These are phyloP conservation scores for Stachybotrys elegans DNA, from an alignment of 2,329 filamentous ascomycete genomes.

Conservation along the genomic window DNA sequence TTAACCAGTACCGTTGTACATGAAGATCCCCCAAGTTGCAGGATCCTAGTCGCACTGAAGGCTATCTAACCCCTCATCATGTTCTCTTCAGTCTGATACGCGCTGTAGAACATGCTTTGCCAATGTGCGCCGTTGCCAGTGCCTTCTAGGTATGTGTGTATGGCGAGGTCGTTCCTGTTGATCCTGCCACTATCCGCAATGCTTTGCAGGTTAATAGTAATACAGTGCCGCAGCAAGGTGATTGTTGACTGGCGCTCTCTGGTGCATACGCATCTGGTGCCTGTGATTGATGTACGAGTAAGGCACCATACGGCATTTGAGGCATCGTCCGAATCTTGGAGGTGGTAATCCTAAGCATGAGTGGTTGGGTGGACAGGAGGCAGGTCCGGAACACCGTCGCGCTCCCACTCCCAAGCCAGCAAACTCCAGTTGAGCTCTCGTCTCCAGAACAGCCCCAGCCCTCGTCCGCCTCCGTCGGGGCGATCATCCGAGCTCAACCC, in stretches of 20 bases:
- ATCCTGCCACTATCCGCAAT: too few relatives aligned
- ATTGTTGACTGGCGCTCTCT: too few relatives aligned
- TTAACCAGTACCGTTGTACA: too few relatives aligned
- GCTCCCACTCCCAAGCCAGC: constrained; percentile 72
- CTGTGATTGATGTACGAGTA: too few relatives aligned
- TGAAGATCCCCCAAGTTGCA: not conserved
- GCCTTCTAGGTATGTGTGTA: too few relatives aligned
- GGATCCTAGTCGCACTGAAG: constrained; percentile 30
- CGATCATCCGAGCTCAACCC: constrained; percentile 75
- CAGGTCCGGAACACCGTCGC: constrained; percentile 32
- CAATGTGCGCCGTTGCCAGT: too few relatives aligned
- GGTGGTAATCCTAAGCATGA: constrained; percentile 45
- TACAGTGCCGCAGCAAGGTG: too few relatives aligned
- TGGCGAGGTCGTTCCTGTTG: too few relatives aligned
- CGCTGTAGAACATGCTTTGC: too few relatives aligned
- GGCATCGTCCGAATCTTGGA: constrained; percentile 31
- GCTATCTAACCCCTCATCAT: constrained; percentile 46
- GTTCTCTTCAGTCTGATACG: too few relatives aligned
- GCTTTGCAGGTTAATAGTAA: too few relatives aligned
- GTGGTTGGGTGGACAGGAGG: constrained; percentile 40
- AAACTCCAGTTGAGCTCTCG: constrained; percentile 84
- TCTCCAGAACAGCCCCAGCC: constrained; percentile 66
- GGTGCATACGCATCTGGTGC: too few relatives aligned
- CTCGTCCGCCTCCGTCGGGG: constrained; percentile 49
- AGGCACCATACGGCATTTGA: constrained; percentile 15